Base-by-base conservation (phyloP, 768 basidiomycete species). In the Dictyophora rubrovolvata region DNA sequence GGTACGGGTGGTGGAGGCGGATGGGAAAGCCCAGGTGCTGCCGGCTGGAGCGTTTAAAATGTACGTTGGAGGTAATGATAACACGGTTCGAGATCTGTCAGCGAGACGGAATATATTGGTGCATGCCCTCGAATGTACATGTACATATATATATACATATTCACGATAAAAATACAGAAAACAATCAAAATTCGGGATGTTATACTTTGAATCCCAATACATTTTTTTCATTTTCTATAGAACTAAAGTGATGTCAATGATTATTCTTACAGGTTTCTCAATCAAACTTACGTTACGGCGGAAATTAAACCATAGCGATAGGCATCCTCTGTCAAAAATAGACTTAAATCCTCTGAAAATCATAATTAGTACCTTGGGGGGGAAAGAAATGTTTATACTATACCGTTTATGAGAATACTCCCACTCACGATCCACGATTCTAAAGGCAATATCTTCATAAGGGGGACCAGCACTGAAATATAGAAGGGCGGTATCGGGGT, bases 381-480 rank as follows among this genome's bases (percentile, higher is more conserved):
- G 28, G 62, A 51, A 16, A 46, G 37, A 50, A 21, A 53, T 20
- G 12, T 21, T 5, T 33, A 18, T n/a, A 20, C 48, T 74, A 56
- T 69, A 90, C 91, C 92, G 83, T 76, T 95, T 96, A 68, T 98
- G 94, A 42, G 92, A 94, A 71, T 90, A 95, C 66, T 98, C 96
- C 96, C 96, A 99, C 70, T 96, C 93, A 56, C 92, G 81, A 66
- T 96, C 92, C 60, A 99, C 95, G 61, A 99, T 95, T 61, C 92
- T 81, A 77, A 99, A 99, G 8, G 96, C 96, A 62, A 98, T 94
- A 64, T 98, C 96, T 72, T 99, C 95, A 69, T 99, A 99, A 0
- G 95, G 95, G 54, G 95, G 94, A 8, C 96, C 96, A 33, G 96
- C 92, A 63, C 84, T 92, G 74, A 99, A 99, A 66, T 93, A 85